Base-by-base conservation (phyloP, 352 stramenopile genomes). In the Phytopythium boreale region DNA sequence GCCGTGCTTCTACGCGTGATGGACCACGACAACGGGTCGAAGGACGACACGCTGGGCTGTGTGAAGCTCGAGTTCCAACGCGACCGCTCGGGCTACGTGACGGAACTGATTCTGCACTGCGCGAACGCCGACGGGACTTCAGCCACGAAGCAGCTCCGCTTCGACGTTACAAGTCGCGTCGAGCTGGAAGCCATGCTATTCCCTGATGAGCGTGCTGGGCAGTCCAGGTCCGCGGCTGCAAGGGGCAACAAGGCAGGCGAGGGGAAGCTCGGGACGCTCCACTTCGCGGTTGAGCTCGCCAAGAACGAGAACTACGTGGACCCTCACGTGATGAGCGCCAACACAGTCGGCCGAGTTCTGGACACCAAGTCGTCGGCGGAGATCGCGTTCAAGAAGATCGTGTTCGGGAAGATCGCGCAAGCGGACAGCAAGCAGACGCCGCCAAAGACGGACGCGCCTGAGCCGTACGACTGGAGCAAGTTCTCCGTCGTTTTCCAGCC, bases 251-350 rank as follows among this genome's bases (percentile, higher is more conserved):
- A 80, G n/a, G 63, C 75, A 19, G 46, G 51, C 0, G 80, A 90
- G 60, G 83, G 83, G 7, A 64, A 75, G 2, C 76, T 92, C 0
- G 83, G 83, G 6, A 81, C 74, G 44, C 69, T 92, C 4, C 71
- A 71, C 7, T 86, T 92, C 37, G 43, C 60, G 11, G 59, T 92
- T 9, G 74, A 90, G 61, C 52, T 92, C 0, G 66, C 70, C n/a
- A 69, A 78, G 26, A 87, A 89, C 58, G 81, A 92, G 15, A 87
- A 84, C 52, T 88, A 75, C 26, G 62, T 82, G 10, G 72, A 87
- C 56, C 66, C 68, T 1, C 68, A 36, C 15, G 56, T 60, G 7
- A 20, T 78, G 0, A 29, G n/a, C n/a, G n/a, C n/a, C n/a, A n/a
- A 56, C 4, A 71, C 47, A 12, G 65, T 68, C 1, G 61, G 69